Evolutionary conservation across 2,329 filamentous ascomycete genomes (phyloP).

Genomic region (Pezicula radicicola): DNA sequence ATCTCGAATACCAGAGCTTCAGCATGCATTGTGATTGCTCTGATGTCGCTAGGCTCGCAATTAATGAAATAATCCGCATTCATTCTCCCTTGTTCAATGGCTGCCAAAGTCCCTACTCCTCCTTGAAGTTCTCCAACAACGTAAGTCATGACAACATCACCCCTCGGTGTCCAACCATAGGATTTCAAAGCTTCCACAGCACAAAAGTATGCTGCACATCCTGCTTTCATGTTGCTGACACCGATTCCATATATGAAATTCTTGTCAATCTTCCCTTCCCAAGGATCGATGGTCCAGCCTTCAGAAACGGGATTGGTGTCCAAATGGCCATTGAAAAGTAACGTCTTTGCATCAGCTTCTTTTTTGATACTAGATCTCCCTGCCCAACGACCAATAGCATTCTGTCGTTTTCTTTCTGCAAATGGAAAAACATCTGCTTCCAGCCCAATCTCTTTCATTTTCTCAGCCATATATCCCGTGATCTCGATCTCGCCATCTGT

Average conservation of each 20-base stretch:
- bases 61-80: conserved; percentile 1
- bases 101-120: not conserved
- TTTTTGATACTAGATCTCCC: not conserved
- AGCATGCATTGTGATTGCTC: conserved; percentile 1
- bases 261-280: conserved; percentile 26
- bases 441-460: not conserved
- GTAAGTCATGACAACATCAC: not conserved
- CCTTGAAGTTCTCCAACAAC: conserved; percentile 1
- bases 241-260: conserved; percentile 28
- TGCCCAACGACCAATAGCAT: not conserved
- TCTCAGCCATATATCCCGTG: not conserved
- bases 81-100: not conserved
- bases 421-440: not conserved
- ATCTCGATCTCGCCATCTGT: not conserved
- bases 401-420: not conserved
- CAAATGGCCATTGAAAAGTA: conserved; percentile 26
- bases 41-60: not conserved
- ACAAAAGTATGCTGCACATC: conserved; percentile 19
- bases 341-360: not conserved
- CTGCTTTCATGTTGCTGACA: conserved; percentile 28
- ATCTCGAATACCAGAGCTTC: not conserved
- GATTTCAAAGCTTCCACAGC: not conserved
- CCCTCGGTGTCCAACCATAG: not conserved
- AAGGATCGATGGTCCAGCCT: conserved; percentile 28
- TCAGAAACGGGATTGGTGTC: conserved; percentile 28